phyloP scores from a whole-genome alignment of 176 grass and related monocot genomes.

The Echinochloa phyllopogon region DNA sequence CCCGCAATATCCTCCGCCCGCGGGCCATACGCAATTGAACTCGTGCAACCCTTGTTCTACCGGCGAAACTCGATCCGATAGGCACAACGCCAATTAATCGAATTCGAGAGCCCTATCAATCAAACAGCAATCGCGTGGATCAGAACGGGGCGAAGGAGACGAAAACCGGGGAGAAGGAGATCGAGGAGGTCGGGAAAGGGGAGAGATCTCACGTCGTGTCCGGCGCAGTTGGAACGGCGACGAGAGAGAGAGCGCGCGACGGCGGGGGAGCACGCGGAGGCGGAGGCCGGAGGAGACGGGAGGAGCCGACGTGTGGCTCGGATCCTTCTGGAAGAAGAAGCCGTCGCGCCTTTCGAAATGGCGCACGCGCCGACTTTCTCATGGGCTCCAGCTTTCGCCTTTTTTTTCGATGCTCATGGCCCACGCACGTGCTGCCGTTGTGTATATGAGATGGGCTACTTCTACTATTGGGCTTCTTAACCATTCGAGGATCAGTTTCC shows the following conservation, averaged over 20 bases:
- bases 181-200: neutral
- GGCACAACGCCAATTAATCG: neutral
- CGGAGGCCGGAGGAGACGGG: neutral
- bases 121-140: neutral
- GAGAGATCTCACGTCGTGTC: constrained; percentile 28
- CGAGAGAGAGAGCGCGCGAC: neutral
- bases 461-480: neutral
- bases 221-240: neutral
- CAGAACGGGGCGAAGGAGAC: neutral
- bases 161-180: neutral
- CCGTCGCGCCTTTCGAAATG: constrained; percentile 18
- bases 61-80: neutral
- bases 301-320: neutral
- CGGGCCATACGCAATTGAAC: neutral
- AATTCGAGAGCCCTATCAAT: neutral
- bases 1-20: neutral
- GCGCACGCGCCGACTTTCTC: neutral
- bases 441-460: neutral
- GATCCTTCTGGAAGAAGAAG: constrained; percentile 1
- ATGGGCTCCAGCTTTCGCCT: neutral
- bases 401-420: neutral
- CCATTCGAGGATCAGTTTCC: neutral
- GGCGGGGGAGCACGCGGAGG: neutral
- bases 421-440: neutral
- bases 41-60: neutral